phyloP scores from a whole-genome alignment of 345 rosid species.

The Abelmoschus esculentus region DNA sequence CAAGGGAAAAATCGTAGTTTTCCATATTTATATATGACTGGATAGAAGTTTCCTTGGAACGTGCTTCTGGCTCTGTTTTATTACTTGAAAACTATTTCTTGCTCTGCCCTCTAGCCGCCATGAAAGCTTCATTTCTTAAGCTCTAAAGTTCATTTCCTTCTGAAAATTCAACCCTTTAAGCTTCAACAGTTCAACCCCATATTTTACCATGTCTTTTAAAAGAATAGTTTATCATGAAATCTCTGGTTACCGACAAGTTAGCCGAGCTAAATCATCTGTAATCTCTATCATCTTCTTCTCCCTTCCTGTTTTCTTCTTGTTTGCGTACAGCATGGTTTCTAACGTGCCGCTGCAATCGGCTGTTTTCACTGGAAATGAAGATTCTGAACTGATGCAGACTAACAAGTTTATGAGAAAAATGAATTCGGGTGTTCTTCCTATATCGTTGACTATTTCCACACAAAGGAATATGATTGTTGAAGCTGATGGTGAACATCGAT shows the following conservation, averaged over 20 bases:
- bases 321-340: conserved; percentile 20
- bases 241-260: conserved; percentile 13
- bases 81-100: background rate
- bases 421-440: background rate
- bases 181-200: background rate
- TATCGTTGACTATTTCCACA: background rate
- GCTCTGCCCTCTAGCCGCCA: background rate
- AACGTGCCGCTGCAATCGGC: conserved; percentile 12
- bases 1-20: too few relatives aligned
- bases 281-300: conserved; percentile 19
- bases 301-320: conserved; percentile 33
- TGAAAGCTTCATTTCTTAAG: background rate
- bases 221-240: conserved; percentile 14
- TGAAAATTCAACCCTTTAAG: background rate
- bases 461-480: background rate
- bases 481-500: background rate
- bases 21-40: background rate
- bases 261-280: conserved; percentile 20
- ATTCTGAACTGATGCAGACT: background rate
- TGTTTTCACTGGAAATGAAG: background rate
- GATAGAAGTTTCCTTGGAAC: background rate
- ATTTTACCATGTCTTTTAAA: background rate
- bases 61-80: background rate
- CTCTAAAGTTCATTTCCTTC: too few relatives aligned
- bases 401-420: background rate